These are phyloP conservation scores for Lecanicillium sp. DNA, from an alignment of 2,329 filamentous ascomycete species.

Conservation along the genomic window DNA sequence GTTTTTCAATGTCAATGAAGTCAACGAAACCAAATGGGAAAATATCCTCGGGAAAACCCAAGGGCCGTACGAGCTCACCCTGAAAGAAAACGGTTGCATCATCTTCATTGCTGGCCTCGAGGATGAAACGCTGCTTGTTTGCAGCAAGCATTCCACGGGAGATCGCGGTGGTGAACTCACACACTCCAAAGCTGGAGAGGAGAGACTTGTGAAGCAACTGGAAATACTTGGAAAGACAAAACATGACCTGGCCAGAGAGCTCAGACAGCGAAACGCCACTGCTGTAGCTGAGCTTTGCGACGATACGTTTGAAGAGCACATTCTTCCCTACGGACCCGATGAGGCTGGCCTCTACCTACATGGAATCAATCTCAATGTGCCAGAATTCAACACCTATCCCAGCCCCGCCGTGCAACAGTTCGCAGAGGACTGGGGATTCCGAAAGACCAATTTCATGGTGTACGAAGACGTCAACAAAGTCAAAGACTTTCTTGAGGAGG, in stretches of 20 bases:
- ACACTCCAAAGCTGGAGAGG: slow-evolving; percentile 79
- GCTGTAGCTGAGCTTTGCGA: slow-evolving; percentile 95
- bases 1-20: slow-evolving; percentile 92
- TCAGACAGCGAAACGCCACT: slow-evolving; percentile 80
- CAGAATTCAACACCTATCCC: slow-evolving; percentile 82
- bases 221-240: slow-evolving; percentile 69
- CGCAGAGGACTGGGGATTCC: slow-evolving; percentile 89
- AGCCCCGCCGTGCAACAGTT: slow-evolving; percentile 80
- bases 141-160: slow-evolving; percentile 97
- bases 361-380: slow-evolving; percentile 92
- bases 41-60: slow-evolving; percentile 70
- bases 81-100: slow-evolving; percentile 99
- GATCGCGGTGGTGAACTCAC: slow-evolving; percentile 61
- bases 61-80: slow-evolving; percentile 88
- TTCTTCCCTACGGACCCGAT: slow-evolving; percentile 78
- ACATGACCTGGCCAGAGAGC: slow-evolving; percentile 67
- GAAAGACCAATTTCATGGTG: slow-evolving; percentile 73
- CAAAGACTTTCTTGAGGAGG: slow-evolving; percentile 73
- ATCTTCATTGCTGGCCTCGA: slow-evolving; percentile 93
- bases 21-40: slow-evolving; percentile 73
- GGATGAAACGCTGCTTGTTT: slow-evolving; percentile 86
- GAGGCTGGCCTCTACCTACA: slow-evolving; percentile 89
- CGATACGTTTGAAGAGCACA: slow-evolving; percentile 93
- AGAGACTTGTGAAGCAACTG: slow-evolving; percentile 76
- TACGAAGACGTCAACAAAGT: slow-evolving; percentile 70